Conservation (phyloP, 768 basidiomycete species). For the Macrocybe gigantea region DNA sequence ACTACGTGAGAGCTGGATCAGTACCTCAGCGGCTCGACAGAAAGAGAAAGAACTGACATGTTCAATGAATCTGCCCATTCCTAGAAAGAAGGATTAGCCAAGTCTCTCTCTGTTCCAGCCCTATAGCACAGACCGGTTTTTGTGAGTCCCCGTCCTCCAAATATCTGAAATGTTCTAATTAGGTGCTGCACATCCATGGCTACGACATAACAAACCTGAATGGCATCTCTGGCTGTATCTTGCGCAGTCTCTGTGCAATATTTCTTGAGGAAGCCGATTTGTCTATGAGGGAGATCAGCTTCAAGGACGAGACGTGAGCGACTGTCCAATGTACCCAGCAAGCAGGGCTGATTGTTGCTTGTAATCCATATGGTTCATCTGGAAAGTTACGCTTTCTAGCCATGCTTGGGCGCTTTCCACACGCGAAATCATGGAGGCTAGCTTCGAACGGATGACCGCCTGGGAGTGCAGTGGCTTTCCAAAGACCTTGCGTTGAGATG, state of each 20-base stretch:
- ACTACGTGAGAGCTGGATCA: slow-evolving; percentile 7
- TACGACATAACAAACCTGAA: slow-evolving; percentile 21
- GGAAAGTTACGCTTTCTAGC: slow-evolving; percentile 83
- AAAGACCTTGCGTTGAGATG: slow-evolving; percentile 72
- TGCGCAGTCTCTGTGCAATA: slow-evolving; percentile 71
- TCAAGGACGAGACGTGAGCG: background rate
- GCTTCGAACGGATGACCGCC: slow-evolving; percentile 71
- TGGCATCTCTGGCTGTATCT: slow-evolving; percentile 75
- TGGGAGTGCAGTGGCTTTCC: slow-evolving; percentile 64
- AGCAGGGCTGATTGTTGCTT: slow-evolving; percentile 67
- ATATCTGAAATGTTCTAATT: slow-evolving; percentile 45
- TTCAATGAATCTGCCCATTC: slow-evolving; percentile 16
- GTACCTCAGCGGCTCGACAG: background rate
- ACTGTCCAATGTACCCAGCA: slow-evolving; percentile 51
- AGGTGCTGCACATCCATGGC: background rate
- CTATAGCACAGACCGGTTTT: slow-evolving; percentile 54
- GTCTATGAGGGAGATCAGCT: slow-evolving; percentile 27
- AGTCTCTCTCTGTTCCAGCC: background rate
- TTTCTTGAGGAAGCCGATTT: slow-evolving; percentile 78
- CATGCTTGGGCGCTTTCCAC: slow-evolving; percentile 79
- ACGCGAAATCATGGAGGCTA: slow-evolving; percentile 77
- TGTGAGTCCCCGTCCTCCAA: slow-evolving; percentile 84
- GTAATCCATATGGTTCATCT: slow-evolving; percentile 85
- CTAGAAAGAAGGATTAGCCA: background rate
- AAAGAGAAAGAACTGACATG: slow-evolving; percentile 10